Percentiles rank a stretch among this genome's conserved stretches.
These are phyloP conservation scores for Prunus campanulata DNA, from an alignment of 306 rosid species.

Conservation along the genomic window DNA sequence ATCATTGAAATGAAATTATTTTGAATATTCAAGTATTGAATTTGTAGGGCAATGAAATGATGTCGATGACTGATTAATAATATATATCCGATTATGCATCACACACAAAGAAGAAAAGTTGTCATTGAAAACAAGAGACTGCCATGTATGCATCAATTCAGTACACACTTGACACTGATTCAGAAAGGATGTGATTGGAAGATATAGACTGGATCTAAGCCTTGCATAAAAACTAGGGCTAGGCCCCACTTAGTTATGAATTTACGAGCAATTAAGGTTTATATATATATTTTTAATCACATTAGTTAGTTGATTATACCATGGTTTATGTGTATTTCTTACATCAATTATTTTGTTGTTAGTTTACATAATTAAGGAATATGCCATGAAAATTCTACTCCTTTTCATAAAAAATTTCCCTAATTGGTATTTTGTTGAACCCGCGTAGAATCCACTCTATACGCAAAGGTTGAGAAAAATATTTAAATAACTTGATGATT, in stretches of 20 bases:
- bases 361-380: not conserved
- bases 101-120: not conserved
- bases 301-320: not conserved
- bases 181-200: not conserved
- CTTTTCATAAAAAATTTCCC: not conserved
- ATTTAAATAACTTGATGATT: no score
- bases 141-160: not conserved
- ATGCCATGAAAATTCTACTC: not conserved
- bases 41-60: slow-evolving; percentile 16
- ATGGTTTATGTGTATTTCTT: not conserved
- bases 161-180: not conserved
- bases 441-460: no score
- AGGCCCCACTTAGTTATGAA: not conserved
- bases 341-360: not conserved
- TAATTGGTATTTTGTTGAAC: no score
- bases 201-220: not conserved
- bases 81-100: not conserved
- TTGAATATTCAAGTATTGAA: not conserved
- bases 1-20: no score
- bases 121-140: not conserved
- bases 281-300: not conserved
- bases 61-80: slow-evolving; percentile 3
- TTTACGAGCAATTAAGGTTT: no score
- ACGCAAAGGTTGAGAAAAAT: no score
- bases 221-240: not conserved